Evolutionary conservation across 2,329 filamentous ascomycete species (phyloP), one percentile per base, ranked within the genome.

Genomic region (Fusarium succisae): DNA sequence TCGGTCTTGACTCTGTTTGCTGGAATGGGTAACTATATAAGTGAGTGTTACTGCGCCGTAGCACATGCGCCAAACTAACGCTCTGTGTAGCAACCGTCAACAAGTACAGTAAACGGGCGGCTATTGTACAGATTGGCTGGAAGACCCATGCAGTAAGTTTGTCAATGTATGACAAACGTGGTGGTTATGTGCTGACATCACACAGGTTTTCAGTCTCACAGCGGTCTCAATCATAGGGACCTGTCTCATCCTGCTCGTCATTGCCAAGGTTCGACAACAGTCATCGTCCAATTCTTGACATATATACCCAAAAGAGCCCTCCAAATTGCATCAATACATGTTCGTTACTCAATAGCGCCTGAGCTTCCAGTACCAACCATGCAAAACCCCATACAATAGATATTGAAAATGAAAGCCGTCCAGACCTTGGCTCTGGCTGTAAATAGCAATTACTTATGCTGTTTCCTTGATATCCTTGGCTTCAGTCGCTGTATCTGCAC

Each of bases 101-200:
- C 77, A 92, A 94, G 80, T 99, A 98, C 81, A 93, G 93, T 76
- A 87, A 89, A 44, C 90, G 91, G 74, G 88, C 88, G 32, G 96
- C 96, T 1, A 88, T 98, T 72, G 96, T 99, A 44, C 96, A 99
- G 84, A 93, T 91, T 37, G 96, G 96, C 3, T 96, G 94, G 93
- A 96, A 94, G 83, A 98, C 96, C 43, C 95, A 98, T 81, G 82
- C 92, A 47, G 93, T 97, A 79, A 73, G 86, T 81, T 66, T n/a
- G 22, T 9, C 24, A 32, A 37, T 24, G 17, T 37, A 18, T 30
- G 38, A n/a, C 41, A 39, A 39, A 32, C 14, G 17, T 22, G 22
- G 26, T n/a, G n/a, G 37, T 5, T 24, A 43, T 44, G 10, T 35
- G 38, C 44, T 72, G 38, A 69, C 41, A 51, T 20, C n/a, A 38